Percentiles rank a stretch among this genome's conserved stretches.
Evolutionary conservation across 768 basidiomycete species (phyloP).

Genomic region (Leccinum obscurum): DNA sequence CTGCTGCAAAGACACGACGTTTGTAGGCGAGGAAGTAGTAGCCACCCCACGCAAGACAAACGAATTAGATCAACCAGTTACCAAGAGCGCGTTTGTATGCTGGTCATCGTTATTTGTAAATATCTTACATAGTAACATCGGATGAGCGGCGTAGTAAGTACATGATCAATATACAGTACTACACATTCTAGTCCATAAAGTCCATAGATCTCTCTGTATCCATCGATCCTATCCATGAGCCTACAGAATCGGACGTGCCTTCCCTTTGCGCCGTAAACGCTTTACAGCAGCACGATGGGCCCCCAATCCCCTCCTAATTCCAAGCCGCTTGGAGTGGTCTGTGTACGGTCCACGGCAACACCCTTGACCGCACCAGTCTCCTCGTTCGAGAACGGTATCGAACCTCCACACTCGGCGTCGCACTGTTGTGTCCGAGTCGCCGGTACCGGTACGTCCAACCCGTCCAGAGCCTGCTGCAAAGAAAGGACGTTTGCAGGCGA

Average conservation of each 20-base stretch:
- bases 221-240: no score
- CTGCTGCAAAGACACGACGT: background rate
- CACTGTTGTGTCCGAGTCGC: conserved; percentile 7
- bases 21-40: background rate
- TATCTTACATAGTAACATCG: background rate
- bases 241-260: no score
- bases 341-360: background rate
- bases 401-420: conserved; percentile 2
- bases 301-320: no score
- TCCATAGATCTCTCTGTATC: no score
- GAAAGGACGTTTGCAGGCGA: background rate
- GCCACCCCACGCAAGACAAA: conserved; percentile 16
- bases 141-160: no score
- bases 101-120: background rate
- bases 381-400: background rate
- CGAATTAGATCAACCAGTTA: background rate
- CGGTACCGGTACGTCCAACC: conserved; percentile 16
- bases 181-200: no score
- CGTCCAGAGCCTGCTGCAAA: background rate
- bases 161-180: no score
- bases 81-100: background rate
- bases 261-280: no score
- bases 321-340: background rate
- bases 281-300: no score
- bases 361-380: no score